Conservation (phyloP, 768 basidiomycete genomes). For the Suillus tomentosus region DNA sequence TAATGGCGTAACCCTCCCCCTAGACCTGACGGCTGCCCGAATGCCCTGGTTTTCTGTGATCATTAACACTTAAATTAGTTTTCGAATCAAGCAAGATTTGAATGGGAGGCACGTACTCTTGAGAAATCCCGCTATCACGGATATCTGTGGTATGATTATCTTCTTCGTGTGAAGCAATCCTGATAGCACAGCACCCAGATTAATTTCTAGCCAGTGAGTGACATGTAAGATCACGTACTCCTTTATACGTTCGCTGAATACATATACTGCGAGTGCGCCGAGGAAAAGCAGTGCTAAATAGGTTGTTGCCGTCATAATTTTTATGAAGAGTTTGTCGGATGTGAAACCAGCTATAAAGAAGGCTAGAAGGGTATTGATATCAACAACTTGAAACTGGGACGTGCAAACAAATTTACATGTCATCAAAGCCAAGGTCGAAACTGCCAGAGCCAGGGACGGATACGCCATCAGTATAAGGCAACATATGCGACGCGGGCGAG, state of each 20-base stretch:
- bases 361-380: background rate
- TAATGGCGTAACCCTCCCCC: background rate
- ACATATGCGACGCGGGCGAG: background rate
- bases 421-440: background rate
- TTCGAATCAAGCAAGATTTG: slow-evolving; percentile 14
- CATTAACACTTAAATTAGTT: background rate
- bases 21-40: background rate
- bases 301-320: background rate
- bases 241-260: background rate
- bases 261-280: background rate
- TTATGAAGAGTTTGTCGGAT: background rate
- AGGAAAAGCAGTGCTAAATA: background rate
- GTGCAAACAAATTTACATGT: background rate
- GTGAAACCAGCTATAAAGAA: slow-evolving; percentile 6
- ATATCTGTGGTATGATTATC: slow-evolving; percentile 1
- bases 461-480: slow-evolving; percentile 5
- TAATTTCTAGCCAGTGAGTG: background rate
- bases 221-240: background rate
- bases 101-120: background rate
- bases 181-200: background rate
- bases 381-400: background rate
- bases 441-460: background rate
- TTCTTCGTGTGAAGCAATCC: background rate
- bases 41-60: background rate
- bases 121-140: background rate